phyloP scores from a whole-genome alignment of 495 filamentous ascomycete species.

The Trichoderma orchidacearum region DNA sequence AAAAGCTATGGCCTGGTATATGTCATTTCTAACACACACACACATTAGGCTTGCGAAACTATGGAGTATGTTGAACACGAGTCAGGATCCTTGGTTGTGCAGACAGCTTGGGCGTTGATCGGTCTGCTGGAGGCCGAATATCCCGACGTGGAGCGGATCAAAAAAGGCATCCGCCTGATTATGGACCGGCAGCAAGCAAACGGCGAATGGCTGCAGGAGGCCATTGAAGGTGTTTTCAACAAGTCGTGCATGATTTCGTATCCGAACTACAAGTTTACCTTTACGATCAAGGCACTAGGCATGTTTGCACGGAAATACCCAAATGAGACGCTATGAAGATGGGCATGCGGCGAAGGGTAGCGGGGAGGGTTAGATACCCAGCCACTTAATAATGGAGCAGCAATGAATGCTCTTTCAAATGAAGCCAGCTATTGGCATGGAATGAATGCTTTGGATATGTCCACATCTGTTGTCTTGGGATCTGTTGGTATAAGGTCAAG shows the following conservation, averaged over 20 bases:
- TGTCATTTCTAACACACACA: not conserved
- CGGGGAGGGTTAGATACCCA: no score
- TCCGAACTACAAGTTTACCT: constrained; percentile 97
- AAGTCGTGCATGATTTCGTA: constrained; percentile 99
- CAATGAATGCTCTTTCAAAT: no score
- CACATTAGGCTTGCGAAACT: constrained; percentile 39
- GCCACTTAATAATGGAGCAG: no score
- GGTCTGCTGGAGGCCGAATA: constrained; percentile 74
- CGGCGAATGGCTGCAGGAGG: constrained; percentile 91
- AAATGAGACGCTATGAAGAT: constrained; percentile 31
- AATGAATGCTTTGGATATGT: no score
- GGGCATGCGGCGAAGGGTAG: not conserved
- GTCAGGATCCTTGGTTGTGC: constrained; percentile 66
- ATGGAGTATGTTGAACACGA: constrained; percentile 35
- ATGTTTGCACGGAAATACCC: constrained; percentile 72
- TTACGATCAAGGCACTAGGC: constrained; percentile 85
- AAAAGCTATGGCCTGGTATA: not conserved
- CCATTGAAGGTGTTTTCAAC: constrained; percentile 96
- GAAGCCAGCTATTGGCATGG: no score
- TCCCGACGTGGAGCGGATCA: constrained; percentile 59
- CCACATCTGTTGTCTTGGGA: no score
- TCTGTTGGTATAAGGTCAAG: no score
- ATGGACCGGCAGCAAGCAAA: constrained; percentile 75
- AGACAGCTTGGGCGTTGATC: constrained; percentile 85
- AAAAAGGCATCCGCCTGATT: constrained; percentile 63